Evolutionary conservation across 1,284 basidiomycete genomes (phyloP).

Genomic region (Ceratobasidium theobromae): DNA sequence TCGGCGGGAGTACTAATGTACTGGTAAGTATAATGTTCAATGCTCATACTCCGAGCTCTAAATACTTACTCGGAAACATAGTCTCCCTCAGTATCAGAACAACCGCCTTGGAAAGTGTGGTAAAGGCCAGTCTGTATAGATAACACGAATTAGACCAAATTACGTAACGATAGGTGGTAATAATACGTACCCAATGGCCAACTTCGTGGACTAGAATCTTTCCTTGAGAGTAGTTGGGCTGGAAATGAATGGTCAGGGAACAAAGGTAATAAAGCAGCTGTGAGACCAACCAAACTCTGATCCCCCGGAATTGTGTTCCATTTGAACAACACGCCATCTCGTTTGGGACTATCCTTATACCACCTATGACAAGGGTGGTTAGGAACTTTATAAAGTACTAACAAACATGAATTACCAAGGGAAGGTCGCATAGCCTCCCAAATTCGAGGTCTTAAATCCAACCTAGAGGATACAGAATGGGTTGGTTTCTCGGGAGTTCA

Average conservation of each 20-base stretch:
- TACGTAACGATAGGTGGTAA: no score
- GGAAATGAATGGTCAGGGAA: not conserved
- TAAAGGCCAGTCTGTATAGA: not conserved
- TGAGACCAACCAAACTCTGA: not conserved
- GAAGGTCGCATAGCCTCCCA: not conserved
- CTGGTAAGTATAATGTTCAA: no score
- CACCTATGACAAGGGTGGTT: not conserved
- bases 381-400: not conserved
- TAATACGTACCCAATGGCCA: not conserved
- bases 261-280: not conserved
- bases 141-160: not conserved
- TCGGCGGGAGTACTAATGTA: not conserved
- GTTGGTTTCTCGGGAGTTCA: not conserved
- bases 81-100: not conserved
- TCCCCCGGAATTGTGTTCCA: not conserved
- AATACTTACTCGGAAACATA: not conserved
- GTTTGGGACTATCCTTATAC: not conserved
- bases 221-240: not conserved
- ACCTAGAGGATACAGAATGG: not conserved
- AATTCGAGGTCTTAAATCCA: not conserved
- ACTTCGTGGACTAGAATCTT: not conserved
- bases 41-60: not conserved
- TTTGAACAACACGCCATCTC: not conserved
- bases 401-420: not conserved
- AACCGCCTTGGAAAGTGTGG: not conserved